phyloP scores from a whole-genome alignment of 2,329 filamentous ascomycete genomes.

The Botryosphaeria dothidea region DNA sequence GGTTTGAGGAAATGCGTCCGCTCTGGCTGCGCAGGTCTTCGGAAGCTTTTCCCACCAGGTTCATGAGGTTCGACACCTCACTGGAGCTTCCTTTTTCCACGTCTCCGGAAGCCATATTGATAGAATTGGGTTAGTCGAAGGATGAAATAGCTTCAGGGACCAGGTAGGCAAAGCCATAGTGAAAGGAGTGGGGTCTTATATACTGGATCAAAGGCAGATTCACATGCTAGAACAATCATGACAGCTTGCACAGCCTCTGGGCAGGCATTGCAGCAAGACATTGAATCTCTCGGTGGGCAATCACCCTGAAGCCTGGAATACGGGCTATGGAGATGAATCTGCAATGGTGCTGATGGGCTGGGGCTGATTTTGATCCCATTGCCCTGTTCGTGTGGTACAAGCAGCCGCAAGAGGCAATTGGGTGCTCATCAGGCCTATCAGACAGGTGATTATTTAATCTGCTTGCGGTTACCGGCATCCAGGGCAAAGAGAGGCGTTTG shows the following conservation, averaged over 20 bases:
- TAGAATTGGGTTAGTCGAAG: neutral
- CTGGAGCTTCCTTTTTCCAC: neutral
- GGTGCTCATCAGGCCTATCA: neutral
- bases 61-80: neutral
- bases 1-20: neutral
- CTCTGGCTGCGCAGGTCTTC: conserved; percentile 1
- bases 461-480: too few relatives aligned
- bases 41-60: neutral
- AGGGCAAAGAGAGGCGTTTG: too few relatives aligned
- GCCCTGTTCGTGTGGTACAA: neutral
- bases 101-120: neutral
- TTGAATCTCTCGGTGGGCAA: neutral
- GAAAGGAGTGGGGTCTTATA: neutral
- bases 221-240: neutral
- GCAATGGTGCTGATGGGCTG: conserved; percentile 1
- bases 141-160: neutral
- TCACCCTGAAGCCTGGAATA: neutral
- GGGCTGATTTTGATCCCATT: neutral
- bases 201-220: neutral
- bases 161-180: neutral
- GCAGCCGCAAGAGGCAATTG: neutral
- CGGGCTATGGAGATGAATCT: neutral
- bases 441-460: too few relatives aligned
- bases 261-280: neutral
- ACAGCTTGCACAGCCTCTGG: neutral